Evolutionary conservation across 2,329 filamentous ascomycete species (phyloP).

Genomic region (Fonsecaea pugnacius): DNA sequence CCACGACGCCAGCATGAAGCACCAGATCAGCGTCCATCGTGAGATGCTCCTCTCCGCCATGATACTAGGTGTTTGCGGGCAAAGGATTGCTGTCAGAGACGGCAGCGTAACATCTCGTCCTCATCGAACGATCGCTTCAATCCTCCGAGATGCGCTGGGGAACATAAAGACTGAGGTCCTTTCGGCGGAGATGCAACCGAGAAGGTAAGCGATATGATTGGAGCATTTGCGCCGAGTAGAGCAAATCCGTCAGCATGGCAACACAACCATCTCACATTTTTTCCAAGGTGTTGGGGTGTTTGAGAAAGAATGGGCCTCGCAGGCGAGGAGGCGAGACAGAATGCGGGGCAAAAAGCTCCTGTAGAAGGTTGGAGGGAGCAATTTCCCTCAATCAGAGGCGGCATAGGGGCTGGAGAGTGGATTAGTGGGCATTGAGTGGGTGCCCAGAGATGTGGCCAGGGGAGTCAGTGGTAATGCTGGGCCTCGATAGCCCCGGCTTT

Average conservation of each 20-base stretch:
- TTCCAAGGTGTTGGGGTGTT: neutral
- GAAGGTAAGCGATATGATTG: neutral
- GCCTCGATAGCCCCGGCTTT: neutral
- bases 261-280: slow-evolving; percentile 11
- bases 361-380: slow-evolving; percentile 4
- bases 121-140: neutral
- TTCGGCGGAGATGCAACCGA: neutral
- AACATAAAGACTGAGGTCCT: neutral
- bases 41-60: neutral
- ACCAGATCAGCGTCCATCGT: neutral
- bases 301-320: neutral
- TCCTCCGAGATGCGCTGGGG: neutral
- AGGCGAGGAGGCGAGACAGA: slow-evolving; percentile 11
- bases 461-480: neutral
- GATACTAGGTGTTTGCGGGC: neutral
- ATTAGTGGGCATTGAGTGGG: neutral
- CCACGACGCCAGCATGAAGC: neutral
- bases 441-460: neutral
- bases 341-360: slow-evolving; percentile 12
- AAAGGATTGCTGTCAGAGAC: neutral
- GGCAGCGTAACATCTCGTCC: neutral
- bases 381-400: slow-evolving; percentile 14
- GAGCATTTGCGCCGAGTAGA: neutral
- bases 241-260: slow-evolving; percentile 7
- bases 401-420: neutral